Conservation (phyloP, 106 monocot species). For the Allium cepa region DNA sequence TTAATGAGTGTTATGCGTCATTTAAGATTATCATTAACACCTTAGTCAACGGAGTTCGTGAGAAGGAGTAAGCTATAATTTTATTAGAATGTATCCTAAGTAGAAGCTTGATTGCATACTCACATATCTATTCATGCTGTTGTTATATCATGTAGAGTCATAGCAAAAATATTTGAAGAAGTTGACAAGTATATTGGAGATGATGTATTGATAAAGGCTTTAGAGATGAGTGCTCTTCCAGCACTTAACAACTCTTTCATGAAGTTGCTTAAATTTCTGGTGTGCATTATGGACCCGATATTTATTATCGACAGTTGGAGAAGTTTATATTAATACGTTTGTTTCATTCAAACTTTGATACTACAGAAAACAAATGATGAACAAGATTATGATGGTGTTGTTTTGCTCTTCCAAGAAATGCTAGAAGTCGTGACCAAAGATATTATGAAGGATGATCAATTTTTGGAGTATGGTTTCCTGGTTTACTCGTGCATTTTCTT, state of each 20-base stretch:
- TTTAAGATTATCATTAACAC: conserved; percentile 49
- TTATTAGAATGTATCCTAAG: conserved; percentile 1
- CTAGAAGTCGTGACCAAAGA: conserved; percentile 75
- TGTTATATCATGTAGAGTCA: conserved; percentile 35
- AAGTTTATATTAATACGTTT: not conserved
- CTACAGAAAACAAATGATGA: conserved; percentile 37
- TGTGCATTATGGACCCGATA: conserved; percentile 8
- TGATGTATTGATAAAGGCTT: conserved; percentile 31
- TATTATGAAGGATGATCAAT: conserved; percentile 55
- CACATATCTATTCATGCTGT: not conserved
- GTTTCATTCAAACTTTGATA: not conserved
- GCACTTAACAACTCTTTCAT: conserved; percentile 48
- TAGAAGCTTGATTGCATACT: not conserved
- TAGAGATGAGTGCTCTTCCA: conserved; percentile 75
- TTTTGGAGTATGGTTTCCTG: conserved; percentile 3
- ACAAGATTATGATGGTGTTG: conserved; percentile 37
- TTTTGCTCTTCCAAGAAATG: conserved; percentile 82
- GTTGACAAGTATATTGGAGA: conserved; percentile 46
- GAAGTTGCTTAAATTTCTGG: conserved; percentile 56
- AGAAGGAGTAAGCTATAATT: conserved; percentile 46
- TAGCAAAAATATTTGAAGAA: conserved; percentile 49
- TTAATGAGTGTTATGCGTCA: conserved; percentile 65
- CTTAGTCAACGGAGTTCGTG: conserved; percentile 36
- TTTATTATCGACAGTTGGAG: not conserved
- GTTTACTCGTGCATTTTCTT: too few species aligned